These are phyloP conservation scores for Boechera stricta DNA, from an alignment of 345 rosid species.

Conservation along the genomic window DNA sequence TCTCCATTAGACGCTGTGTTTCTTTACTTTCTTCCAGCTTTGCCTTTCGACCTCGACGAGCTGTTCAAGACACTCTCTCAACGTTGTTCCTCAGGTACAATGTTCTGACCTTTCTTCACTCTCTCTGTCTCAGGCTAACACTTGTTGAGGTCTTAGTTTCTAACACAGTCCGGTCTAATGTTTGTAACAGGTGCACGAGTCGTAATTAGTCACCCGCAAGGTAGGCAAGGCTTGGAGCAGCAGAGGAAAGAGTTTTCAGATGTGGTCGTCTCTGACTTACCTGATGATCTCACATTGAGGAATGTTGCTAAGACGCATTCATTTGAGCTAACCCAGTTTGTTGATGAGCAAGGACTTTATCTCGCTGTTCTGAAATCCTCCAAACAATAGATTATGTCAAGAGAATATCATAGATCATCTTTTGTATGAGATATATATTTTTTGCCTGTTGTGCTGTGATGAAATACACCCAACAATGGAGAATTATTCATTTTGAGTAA, in stretches of 20 bases:
- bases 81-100: constrained; percentile 69
- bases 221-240: constrained; percentile 66
- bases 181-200: constrained; percentile 72
- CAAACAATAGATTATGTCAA: constrained; percentile 26
- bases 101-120: constrained; percentile 21
- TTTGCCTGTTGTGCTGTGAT: constrained; percentile 28
- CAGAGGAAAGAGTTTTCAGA: constrained; percentile 68
- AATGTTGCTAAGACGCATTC: constrained; percentile 58
- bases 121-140: background rate
- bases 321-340: constrained; percentile 60
- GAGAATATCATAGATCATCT: background rate
- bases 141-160: constrained; percentile 22
- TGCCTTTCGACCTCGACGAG: constrained; percentile 70
- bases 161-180: constrained; percentile 8
- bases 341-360: constrained; percentile 73
- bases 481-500: constrained; percentile 21
- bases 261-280: constrained; percentile 71
- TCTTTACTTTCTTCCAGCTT: constrained; percentile 81
- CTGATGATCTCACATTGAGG: constrained; percentile 66
- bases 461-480: constrained; percentile 14
- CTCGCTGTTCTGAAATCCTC: constrained; percentile 66
- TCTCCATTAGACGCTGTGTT: constrained; percentile 79
- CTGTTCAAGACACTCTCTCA: constrained; percentile 58
- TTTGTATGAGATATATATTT: constrained; percentile 9
- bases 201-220: constrained; percentile 82